Conservation (phyloP, 345 rosid species). For the Citrus inodora region DNA sequence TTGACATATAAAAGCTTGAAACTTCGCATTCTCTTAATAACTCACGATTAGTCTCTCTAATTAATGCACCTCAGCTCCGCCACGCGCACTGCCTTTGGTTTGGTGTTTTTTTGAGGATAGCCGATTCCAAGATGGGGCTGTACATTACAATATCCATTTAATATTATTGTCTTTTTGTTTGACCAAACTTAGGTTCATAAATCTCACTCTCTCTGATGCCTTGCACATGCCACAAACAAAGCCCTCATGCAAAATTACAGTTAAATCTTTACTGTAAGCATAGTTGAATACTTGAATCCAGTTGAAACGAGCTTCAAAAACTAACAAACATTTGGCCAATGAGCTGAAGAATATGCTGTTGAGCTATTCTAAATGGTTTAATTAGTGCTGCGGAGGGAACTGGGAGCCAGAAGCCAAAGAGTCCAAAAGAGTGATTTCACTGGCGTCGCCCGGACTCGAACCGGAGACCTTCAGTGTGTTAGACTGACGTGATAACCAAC, state of each 20-base stretch:
- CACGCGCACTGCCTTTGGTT: conserved; percentile 9
- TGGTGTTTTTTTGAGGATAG: conserved; percentile 4
- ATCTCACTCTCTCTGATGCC: conserved; percentile 1
- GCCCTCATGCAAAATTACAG: conserved; percentile 13
- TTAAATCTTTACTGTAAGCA: conserved; percentile 21
- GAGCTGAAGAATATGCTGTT: conserved; percentile 4
- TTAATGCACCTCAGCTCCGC: conserved; percentile 19
- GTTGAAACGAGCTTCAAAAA: neutral
- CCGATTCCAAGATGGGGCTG: conserved; percentile 21
- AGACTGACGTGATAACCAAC: conserved; percentile 98
- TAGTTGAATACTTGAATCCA: neutral
- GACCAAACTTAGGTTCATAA: conserved; percentile 23
- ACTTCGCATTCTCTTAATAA: neutral
- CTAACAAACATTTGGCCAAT: neutral
- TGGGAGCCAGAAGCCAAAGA: too few relatives aligned
- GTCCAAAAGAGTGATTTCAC: too few relatives aligned
- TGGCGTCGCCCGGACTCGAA: conserved; percentile 92
- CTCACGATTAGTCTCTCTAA: neutral
- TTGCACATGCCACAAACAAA: conserved; percentile 23
- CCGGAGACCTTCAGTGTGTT: conserved; percentile 97
- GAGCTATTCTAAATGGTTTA: neutral
- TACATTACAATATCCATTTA: conserved; percentile 20
- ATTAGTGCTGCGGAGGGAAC: too few relatives aligned
- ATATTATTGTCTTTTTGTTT: conserved; percentile 18
- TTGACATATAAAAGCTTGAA: neutral